These are phyloP conservation scores for Pichia sp. DNA, from an alignment of 1,139 yeast species.

Conservation along the genomic window DNA sequence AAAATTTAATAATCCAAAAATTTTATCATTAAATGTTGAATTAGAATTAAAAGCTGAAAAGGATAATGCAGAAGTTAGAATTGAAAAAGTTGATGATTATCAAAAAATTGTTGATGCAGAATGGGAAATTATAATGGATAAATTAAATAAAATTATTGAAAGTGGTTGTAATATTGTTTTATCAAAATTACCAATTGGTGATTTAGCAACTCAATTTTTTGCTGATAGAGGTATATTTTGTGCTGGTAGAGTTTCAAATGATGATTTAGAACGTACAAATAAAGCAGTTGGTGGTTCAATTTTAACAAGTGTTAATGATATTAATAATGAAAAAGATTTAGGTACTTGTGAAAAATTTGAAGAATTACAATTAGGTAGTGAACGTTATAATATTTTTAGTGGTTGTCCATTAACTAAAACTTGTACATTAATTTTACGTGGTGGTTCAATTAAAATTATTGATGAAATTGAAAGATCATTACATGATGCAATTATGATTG, in stretches of 20 bases:
- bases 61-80: constrained; percentile 98
- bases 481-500: constrained; percentile 98
- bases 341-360: constrained; percentile 86
- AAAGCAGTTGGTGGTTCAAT: constrained; percentile 91
- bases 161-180: constrained; percentile 91
- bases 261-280: constrained; percentile 88
- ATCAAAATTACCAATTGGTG: constrained; percentile 95
- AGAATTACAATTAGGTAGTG: constrained; percentile 93
- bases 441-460: constrained; percentile 97
- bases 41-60: constrained; percentile 95
- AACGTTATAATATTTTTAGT: constrained; percentile 83
- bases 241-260: constrained; percentile 88
- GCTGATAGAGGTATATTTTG: constrained; percentile 96
- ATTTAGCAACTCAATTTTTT: constrained; percentile 93
- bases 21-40: constrained; percentile 82
- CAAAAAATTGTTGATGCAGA: constrained; percentile 98
- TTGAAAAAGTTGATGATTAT: constrained; percentile 87
- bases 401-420: constrained; percentile 93
- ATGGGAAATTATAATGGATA: constrained; percentile 87
- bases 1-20: constrained; percentile 68
- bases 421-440: constrained; percentile 87
- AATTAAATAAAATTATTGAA: constrained; percentile 72
- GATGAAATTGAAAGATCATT: constrained; percentile 97
- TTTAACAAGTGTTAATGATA: constrained; percentile 85
- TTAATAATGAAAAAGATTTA: constrained; percentile 52